These are phyloP conservation scores for Pyrus hybrid DNA, from an alignment of 331 rosid species.

Conservation along the genomic window DNA sequence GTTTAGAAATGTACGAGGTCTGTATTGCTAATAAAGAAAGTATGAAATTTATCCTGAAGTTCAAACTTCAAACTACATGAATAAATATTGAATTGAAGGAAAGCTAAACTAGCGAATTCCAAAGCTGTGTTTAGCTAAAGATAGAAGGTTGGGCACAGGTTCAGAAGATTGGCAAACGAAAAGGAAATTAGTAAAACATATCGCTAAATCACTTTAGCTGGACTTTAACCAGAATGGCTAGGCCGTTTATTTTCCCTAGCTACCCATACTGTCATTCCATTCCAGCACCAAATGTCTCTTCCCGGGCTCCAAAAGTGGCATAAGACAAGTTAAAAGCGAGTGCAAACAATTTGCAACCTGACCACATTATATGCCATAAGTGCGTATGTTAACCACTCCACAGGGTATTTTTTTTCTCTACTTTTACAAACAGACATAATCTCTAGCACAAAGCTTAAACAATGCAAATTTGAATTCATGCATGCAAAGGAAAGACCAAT, in stretches of 20 bases:
- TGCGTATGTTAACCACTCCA: not conserved
- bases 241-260: not conserved
- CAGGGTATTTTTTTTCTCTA: not conserved
- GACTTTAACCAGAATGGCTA: not conserved
- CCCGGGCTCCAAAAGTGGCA: not conserved
- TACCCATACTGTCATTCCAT: not conserved
- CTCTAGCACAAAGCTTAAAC: not conserved
- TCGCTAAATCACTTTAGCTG: not conserved
- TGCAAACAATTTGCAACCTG: not conserved
- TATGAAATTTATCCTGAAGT: not conserved
- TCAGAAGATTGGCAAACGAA: not conserved
- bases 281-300: not conserved
- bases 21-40: not conserved
- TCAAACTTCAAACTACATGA: not conserved
- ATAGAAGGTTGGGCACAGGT: not conserved
- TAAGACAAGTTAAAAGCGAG: not conserved
- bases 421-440: not conserved
- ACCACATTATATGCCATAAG: not conserved
- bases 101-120: not conserved
- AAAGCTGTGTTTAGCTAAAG: not conserved
- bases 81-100: not conserved
- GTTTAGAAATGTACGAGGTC: not conserved
- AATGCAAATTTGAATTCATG: not conserved
- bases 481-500: not conserved
- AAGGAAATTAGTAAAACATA: not conserved